Evolutionary conservation across 768 basidiomycete genomes (phyloP).

Genomic region (Wakefieldia striispora): DNA sequence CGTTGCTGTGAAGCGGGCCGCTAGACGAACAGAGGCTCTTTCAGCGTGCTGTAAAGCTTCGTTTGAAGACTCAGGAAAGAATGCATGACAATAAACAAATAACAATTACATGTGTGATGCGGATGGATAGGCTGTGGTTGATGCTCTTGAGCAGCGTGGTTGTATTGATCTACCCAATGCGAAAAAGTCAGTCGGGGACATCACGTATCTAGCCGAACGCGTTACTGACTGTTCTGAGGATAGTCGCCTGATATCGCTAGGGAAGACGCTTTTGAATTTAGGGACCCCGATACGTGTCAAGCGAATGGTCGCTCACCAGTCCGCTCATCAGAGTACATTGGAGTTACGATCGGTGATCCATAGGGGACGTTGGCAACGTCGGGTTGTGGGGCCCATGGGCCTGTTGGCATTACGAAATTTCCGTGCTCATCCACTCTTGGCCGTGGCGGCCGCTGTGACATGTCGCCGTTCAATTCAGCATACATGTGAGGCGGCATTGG

Average conservation of each 20-base stretch:
- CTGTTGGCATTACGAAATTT: constrained; percentile 28
- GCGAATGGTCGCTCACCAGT: constrained; percentile 40
- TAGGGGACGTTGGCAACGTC: constrained; percentile 39
- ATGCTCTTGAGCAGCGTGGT: constrained; percentile 34
- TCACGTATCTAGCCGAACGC: constrained; percentile 5
- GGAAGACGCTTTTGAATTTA: constrained; percentile 17
- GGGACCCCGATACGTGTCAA: constrained; percentile 9
- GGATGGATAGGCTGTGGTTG: constrained; percentile 28
- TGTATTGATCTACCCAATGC: constrained; percentile 29
- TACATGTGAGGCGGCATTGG: constrained; percentile 34
- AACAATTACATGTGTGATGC: constrained; percentile 34
- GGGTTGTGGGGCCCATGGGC: constrained; percentile 34
- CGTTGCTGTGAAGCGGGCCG: constrained; percentile 45
- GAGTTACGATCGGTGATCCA: constrained; percentile 41
- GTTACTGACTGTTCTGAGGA: constrained; percentile 41
- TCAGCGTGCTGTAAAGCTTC: constrained; percentile 53
- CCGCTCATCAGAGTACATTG: constrained; percentile 58
- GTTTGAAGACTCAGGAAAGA: constrained; percentile 20
- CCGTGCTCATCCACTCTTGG: constrained; percentile 33
- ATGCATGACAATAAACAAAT: constrained; percentile 18
- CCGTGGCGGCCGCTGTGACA: constrained; percentile 27
- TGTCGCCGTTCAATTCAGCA: constrained; percentile 33
- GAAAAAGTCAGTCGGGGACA: constrained; percentile 16
- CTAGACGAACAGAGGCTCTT: constrained; percentile 57
- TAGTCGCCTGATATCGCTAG: constrained; percentile 46